Percentiles rank a stretch among this genome's conserved stretches.
phyloP scores from a whole-genome alignment of 441 rosid genomes.

The Populus hybrid region DNA sequence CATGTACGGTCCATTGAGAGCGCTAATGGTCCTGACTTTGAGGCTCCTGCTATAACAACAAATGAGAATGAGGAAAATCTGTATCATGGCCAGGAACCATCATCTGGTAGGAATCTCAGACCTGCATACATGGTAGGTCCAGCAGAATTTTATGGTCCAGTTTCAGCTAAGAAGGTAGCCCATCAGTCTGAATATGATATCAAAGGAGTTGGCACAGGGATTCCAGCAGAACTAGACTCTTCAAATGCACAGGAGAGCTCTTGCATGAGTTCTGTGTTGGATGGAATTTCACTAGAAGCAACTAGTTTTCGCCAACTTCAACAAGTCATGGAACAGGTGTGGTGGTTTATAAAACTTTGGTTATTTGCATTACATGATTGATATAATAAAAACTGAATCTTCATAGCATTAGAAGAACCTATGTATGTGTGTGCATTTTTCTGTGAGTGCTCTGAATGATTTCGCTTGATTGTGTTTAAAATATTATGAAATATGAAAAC shows the following conservation, averaged over 20 bases:
- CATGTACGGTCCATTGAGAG: conserved; percentile 49
- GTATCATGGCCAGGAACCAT: conserved; percentile 25
- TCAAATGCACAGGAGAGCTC: conserved; percentile 59
- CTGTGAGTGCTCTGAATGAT: no score
- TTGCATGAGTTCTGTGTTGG: conserved; percentile 51
- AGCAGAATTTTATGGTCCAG: conserved; percentile 36
- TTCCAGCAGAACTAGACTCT: conserved; percentile 44
- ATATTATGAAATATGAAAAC: no score
- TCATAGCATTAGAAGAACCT: no score
- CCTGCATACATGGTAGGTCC: conserved; percentile 32
- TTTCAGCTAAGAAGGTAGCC: conserved; percentile 43
- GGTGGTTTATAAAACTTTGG: background rate
- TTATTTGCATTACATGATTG: no score
- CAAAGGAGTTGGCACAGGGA: conserved; percentile 34
- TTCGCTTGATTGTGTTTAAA: no score
- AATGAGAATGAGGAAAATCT: conserved; percentile 33
- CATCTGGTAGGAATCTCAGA: conserved; percentile 33
- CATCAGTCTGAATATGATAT: conserved; percentile 32
- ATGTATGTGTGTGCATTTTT: no score
- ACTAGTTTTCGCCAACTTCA: conserved; percentile 86
- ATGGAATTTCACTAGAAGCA: conserved; percentile 73
- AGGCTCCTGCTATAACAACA: conserved; percentile 30
- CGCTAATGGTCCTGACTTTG: conserved; percentile 32
- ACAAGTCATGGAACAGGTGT: conserved; percentile 77
- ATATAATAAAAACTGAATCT: no score